Evolutionary conservation across 2,329 filamentous ascomycete genomes (phyloP), one percentile per base, ranked within the genome.

Genomic region (Thermochaetoides dissita): DNA sequence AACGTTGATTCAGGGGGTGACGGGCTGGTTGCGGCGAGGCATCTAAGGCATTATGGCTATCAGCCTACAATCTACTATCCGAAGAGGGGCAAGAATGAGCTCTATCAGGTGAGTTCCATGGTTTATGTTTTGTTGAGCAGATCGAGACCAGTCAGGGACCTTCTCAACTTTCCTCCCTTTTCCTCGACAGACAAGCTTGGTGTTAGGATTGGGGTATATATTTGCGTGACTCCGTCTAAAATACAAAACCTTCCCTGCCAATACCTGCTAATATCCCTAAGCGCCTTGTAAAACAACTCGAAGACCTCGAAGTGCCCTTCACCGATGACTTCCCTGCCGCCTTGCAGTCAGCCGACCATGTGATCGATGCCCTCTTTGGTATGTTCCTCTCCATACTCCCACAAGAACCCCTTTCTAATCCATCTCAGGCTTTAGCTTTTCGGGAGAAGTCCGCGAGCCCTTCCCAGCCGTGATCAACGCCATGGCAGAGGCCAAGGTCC

Each of bases 301-400:
- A 81, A 54, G 81, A 89, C 56, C 76, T 96, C 42, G 71, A 80
- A 8, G 69, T 98, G 29, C 84, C 84, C 1, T 94, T 96, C 59
- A 80, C 81, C 10, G 72, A 84, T 10, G 84, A 95, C 59, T 94
- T 96, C 53, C 58, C 69, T 2, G 53, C 64, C 6, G 80, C 84
- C 6, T 59, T 94, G 6, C 63, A 68, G 37, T 68, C 76, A 41
- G 72, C 82, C 2, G 82, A 95, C 57, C 83, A 94, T 51, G 65
- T 98, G 41, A 68, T 98, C 45, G 91, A 98, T 61, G 86, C 91
- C 8, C 85, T 98, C 48, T 98, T 98, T 57, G 87, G 84, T 82
- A 60, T 37, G 64, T 39, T 41, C 34, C 48, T 48, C 8, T 39
- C 42, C 29, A 28, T 38, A 36, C 30, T 24, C 39, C 47, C 51